Evolutionary conservation across 2,329 filamentous ascomycete genomes (phyloP).

Genomic region (Aspergillus sp.): DNA sequence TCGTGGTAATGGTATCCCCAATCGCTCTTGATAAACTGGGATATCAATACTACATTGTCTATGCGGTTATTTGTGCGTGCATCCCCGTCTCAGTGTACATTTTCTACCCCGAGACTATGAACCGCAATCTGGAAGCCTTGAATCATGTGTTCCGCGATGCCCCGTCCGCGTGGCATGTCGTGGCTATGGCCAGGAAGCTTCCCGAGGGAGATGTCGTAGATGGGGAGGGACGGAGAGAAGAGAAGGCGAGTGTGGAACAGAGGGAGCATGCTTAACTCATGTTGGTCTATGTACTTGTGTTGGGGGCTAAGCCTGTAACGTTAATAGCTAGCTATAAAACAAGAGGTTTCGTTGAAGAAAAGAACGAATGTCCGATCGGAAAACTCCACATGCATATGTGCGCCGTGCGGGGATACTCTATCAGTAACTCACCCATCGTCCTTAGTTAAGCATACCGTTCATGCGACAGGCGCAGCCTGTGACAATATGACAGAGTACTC

Average conservation of each 20-base stretch:
- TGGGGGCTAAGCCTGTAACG: too few relatives aligned
- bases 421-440: too few relatives aligned
- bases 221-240: conserved; percentile 7
- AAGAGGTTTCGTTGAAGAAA: too few relatives aligned
- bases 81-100: conserved; percentile 47
- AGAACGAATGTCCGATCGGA: too few relatives aligned
- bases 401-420: too few relatives aligned
- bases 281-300: too few relatives aligned
- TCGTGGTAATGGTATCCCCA: conserved; percentile 60
- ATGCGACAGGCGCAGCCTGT: too few relatives aligned
- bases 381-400: too few relatives aligned
- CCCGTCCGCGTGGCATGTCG: conserved; percentile 14
- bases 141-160: conserved; percentile 51
- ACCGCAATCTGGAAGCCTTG: conserved; percentile 57
- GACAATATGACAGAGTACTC: too few relatives aligned
- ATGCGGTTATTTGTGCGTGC: conserved; percentile 38
- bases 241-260: conserved; percentile 13
- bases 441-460: too few relatives aligned
- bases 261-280: conserved; percentile 9
- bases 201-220: conserved; percentile 14
- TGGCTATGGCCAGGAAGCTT: conserved; percentile 15
- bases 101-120: conserved; percentile 54
- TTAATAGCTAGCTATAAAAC: too few relatives aligned
- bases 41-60: conserved; percentile 25
- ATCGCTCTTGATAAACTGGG: conserved; percentile 48